Evolutionary conservation across 352 stramenopile species (phyloP), one percentile per base, ranked within the genome.

Genomic region (Phytophthora sp.): DNA sequence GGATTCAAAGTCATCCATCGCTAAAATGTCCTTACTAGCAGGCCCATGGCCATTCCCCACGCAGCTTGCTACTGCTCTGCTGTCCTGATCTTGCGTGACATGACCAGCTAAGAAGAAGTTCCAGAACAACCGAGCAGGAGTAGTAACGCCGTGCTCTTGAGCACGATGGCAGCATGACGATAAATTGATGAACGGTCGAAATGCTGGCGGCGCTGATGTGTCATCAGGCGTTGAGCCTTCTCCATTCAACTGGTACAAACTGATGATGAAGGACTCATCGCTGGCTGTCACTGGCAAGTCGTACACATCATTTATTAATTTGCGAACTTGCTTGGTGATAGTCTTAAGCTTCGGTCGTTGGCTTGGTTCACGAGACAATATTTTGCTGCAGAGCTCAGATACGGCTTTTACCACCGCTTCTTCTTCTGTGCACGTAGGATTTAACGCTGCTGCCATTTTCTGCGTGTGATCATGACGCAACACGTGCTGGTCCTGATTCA

Each of bases 101-200:
- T 65, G n/a, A 50, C 46, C 61, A 20, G 48, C 62, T 12, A 90
- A 7, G 48, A 77, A 81, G 11, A 88, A 72, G 59, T 88, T 90
- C 71, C 75, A 85, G 44, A 89, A 88, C 2, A 89, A 48, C 5
- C 76, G 74, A 0, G 58, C 62, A 0, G 61, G 44, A 6, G 66
- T 57, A 21, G 58, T 45, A 15, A 60, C 44, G 4, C 31, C 45
- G 8, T 35, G 42, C 20, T 43, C 35, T 39, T 69, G 51, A 21
- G 24, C 23, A 27, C 35, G 41, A 4, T 61, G 60, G 17, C 45
- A 52, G 37, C 46, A 35, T 41, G 62, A 39, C 13, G n/a, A 4
- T 21, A 17, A 1, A 3, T 34, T 54, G 38, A 18, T 2, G 57
- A 54, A 44, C 6, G 43, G 18, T 13, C 20, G 32, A 52, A 52